Evolutionary conservation across 192 early-diverging fungal species (phyloP).

Genomic region (Chytriomyces hyalinus): DNA sequence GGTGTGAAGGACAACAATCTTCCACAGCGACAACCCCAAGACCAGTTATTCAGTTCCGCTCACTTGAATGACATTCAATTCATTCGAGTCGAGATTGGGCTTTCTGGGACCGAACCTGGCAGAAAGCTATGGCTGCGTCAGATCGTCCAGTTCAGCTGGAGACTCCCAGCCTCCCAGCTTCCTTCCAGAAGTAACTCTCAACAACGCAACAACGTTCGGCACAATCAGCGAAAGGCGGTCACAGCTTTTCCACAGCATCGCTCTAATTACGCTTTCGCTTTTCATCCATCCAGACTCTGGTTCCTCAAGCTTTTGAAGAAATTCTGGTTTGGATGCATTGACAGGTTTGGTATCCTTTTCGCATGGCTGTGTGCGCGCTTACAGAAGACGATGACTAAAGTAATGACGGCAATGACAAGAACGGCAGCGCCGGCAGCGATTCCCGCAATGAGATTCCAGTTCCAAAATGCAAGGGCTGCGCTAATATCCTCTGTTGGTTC

Average conservation of each 20-base stretch:
- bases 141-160: too few relatives aligned
- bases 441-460: not conserved
- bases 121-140: not conserved
- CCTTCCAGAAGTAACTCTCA: too few relatives aligned
- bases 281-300: not conserved
- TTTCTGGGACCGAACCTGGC: not conserved
- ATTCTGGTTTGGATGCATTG: not conserved
- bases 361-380: not conserved
- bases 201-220: too few relatives aligned
- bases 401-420: too few relatives aligned
- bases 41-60: too few relatives aligned
- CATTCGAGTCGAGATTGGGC: not conserved
- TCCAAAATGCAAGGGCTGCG: not conserved
- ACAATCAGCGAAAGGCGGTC: too few relatives aligned
- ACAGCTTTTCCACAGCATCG: too few relatives aligned
- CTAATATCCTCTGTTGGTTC: constrained; percentile 8
- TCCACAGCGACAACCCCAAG: too few relatives aligned
- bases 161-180: too few relatives aligned
- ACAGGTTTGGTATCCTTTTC: not conserved
- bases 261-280: not conserved
- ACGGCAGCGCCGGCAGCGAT: not conserved
- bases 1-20: too few relatives aligned
- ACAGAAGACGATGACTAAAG: not conserved
- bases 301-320: too few relatives aligned
- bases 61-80: too few relatives aligned